These are phyloP conservation scores for Cercospora janseana DNA, from an alignment of 2,329 filamentous ascomycete species.

Conservation along the genomic window DNA sequence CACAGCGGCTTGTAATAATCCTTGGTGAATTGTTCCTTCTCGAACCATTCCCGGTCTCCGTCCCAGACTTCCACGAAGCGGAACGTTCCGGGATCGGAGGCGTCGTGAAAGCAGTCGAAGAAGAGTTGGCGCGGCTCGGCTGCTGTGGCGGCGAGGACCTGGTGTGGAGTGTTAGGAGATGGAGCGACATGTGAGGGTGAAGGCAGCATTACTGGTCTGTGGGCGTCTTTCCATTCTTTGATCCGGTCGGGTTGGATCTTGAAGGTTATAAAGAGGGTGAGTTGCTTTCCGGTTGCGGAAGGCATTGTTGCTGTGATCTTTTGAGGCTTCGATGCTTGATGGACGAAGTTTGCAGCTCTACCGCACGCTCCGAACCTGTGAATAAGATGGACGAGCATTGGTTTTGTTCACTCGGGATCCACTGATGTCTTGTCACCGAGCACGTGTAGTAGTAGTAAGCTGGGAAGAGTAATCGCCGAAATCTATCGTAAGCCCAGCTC, in stretches of 20 bases:
- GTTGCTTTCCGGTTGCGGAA: constrained; percentile 10
- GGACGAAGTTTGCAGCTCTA: no score
- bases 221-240: constrained; percentile 26
- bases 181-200: not conserved
- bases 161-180: not conserved
- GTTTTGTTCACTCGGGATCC: not conserved
- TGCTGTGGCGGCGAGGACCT: constrained; percentile 20
- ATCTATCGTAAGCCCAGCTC: not conserved
- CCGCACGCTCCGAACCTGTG: not conserved
- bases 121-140: constrained; percentile 24
- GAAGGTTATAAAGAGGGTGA: constrained; percentile 28
- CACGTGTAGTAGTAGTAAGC: no score
- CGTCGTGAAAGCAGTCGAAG: constrained; percentile 27
- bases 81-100: constrained; percentile 17
- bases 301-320: constrained; percentile 2
- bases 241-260: constrained; percentile 25
- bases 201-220: constrained; percentile 25
- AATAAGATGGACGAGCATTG: not conserved
- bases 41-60: constrained; percentile 23
- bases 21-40: constrained; percentile 27
- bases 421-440: not conserved
- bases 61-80: constrained; percentile 28
- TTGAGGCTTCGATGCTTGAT: no score
- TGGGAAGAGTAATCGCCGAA: not conserved
- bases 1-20: constrained; percentile 24